These are phyloP conservation scores for Dichotomopilus funicola DNA, from an alignment of 2,329 filamentous ascomycete genomes.

Conservation along the genomic window DNA sequence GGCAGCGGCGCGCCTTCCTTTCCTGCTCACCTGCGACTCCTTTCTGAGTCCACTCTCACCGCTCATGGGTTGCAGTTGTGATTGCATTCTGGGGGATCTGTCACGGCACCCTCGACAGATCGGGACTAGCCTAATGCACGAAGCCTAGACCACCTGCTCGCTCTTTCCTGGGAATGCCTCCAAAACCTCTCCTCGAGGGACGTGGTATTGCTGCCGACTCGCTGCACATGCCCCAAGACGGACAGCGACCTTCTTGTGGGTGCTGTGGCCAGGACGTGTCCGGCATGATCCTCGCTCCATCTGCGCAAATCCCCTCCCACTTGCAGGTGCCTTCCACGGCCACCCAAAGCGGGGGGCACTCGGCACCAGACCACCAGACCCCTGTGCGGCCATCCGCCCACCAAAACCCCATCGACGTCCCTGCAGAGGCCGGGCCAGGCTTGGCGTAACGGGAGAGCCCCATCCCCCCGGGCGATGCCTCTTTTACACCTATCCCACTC, in stretches of 20 bases:
- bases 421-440: slow-evolving; percentile 15
- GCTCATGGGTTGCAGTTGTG: slow-evolving; percentile 9
- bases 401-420: slow-evolving; percentile 15
- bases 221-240: slow-evolving; percentile 17
- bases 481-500: slow-evolving; percentile 12
- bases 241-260: not conserved
- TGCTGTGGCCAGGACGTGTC: slow-evolving; percentile 11
- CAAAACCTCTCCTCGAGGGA: too few species aligned
- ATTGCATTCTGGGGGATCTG: slow-evolving; percentile 16
- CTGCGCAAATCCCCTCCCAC: slow-evolving; percentile 11
- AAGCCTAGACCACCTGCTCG: slow-evolving; percentile 9
- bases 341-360: slow-evolving; percentile 8
- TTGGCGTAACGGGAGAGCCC: slow-evolving; percentile 11
- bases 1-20: not conserved
- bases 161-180: slow-evolving; percentile 4
- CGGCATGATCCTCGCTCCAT: slow-evolving; percentile 18
- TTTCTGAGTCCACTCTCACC: slow-evolving; percentile 4
- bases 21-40: too few species aligned
- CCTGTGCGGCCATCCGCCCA: slow-evolving; percentile 5
- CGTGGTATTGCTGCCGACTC: not conserved
- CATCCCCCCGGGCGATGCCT: not conserved
- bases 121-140: slow-evolving; percentile 15
- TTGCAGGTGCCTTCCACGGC: not conserved
- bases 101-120: slow-evolving; percentile 10
- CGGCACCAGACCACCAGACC: slow-evolving; percentile 14